phyloP scores from a whole-genome alignment of 805 yeast genomes.

The Clavispora fructus region DNA sequence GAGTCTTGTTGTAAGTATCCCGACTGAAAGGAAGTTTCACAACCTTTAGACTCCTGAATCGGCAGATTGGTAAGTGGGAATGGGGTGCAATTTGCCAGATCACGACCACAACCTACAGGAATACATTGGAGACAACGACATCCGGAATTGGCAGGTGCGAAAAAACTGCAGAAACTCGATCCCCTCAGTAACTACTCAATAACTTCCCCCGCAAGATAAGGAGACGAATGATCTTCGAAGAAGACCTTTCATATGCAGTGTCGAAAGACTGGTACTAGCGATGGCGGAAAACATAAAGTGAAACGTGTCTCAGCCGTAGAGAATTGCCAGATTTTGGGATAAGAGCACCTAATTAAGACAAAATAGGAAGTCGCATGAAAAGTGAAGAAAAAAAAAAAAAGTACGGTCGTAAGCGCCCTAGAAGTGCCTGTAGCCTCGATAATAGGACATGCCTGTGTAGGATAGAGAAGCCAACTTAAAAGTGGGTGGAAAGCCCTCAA shows the following conservation, averaged over 20 bases:
- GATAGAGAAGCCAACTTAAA: background rate
- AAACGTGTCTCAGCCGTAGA: background rate
- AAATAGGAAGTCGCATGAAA: background rate
- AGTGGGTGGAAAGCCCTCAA: background rate
- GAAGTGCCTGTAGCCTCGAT: background rate
- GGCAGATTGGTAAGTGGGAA: too few relatives aligned
- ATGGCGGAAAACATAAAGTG: background rate
- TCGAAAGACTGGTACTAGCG: too few relatives aligned
- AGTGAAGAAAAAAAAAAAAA: background rate
- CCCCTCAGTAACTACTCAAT: background rate
- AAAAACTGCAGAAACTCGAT: background rate
- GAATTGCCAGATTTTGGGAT: background rate
- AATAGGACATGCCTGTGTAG: background rate
- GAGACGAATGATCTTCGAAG: background rate
- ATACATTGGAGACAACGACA: background rate
- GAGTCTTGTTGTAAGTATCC: too few relatives aligned
- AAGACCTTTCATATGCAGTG: too few relatives aligned
- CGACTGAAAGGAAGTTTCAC: too few relatives aligned
- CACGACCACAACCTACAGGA: background rate
- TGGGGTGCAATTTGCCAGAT: background rate
- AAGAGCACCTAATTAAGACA: background rate
- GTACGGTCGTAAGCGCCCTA: background rate
- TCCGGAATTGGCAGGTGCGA: background rate
- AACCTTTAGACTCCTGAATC: too few relatives aligned
- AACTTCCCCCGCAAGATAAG: background rate